Conservation (phyloP, 2,329 filamentous ascomycete genomes). For the Pestalotiopsis sp. region DNA sequence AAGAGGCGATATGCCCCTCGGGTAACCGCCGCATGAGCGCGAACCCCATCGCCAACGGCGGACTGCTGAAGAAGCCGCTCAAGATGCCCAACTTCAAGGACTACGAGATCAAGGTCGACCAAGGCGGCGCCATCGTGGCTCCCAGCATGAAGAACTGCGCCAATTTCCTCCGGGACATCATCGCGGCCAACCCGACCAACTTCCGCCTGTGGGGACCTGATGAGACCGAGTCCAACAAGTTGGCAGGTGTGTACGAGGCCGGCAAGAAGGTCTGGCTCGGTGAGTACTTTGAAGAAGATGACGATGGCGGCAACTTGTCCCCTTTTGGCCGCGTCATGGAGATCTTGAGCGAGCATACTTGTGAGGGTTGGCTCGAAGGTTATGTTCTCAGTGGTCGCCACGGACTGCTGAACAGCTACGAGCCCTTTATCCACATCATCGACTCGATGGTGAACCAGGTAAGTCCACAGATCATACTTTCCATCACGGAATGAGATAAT, state of each 20-base stretch:
- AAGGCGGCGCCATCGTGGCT: slow-evolving; percentile 57
- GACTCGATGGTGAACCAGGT: slow-evolving; percentile 83
- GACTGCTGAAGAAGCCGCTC: slow-evolving; percentile 67
- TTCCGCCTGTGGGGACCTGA: slow-evolving; percentile 81
- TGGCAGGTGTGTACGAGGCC: slow-evolving; percentile 70
- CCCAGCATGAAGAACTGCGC: slow-evolving; percentile 74
- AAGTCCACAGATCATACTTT: slow-evolving; percentile 18
- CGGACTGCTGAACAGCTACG: slow-evolving; percentile 78
- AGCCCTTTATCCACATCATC: slow-evolving; percentile 82
- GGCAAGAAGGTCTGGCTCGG: slow-evolving; percentile 82
- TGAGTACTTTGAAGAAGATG: slow-evolving; percentile 76
- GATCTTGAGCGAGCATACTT: slow-evolving; percentile 81
- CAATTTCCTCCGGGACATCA: slow-evolving; percentile 67
- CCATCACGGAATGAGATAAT: neutral
- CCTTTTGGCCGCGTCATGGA: slow-evolving; percentile 76
- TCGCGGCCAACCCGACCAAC: slow-evolving; percentile 64
- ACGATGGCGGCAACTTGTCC: slow-evolving; percentile 73
- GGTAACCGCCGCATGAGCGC: slow-evolving; percentile 75
- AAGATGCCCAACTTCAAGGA: slow-evolving; percentile 70
- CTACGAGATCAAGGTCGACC: slow-evolving; percentile 65
- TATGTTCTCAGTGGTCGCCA: slow-evolving; percentile 77
- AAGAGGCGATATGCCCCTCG: slow-evolving; percentile 60
- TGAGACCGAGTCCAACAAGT: slow-evolving; percentile 82
- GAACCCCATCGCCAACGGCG: slow-evolving; percentile 76
- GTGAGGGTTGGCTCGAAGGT: slow-evolving; percentile 80